These are phyloP conservation scores for Candida qinlingensis DNA, from an alignment of 805 yeast genomes.

Conservation along the genomic window DNA sequence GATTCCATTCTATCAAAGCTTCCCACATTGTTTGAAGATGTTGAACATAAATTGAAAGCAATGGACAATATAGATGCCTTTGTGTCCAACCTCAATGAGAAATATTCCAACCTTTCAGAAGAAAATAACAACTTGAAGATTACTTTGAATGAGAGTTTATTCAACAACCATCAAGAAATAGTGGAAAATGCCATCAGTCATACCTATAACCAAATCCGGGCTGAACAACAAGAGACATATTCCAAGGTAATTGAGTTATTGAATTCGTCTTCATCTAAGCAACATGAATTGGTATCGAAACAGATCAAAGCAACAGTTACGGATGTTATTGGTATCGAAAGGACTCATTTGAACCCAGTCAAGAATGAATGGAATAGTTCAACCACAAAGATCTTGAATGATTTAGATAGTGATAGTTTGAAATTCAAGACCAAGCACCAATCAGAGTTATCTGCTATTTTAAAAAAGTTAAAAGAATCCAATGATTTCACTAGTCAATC, in stretches of 20 bases:
- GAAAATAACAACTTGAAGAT: conserved; percentile 22
- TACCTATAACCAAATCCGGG: conserved; percentile 14
- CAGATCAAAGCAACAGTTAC: conserved; percentile 14
- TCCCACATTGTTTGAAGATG: conserved; percentile 18
- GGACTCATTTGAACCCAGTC: conserved; percentile 10
- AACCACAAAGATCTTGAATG: conserved; percentile 18
- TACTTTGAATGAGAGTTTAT: conserved; percentile 17
- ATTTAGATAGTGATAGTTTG: conserved; percentile 15
- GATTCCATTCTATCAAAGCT: conserved; percentile 18
- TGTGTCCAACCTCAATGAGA: conserved; percentile 12
- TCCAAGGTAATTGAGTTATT: conserved; percentile 18
- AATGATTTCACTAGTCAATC: conserved; percentile 12
- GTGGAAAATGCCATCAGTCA: conserved; percentile 12
- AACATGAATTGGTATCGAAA: conserved; percentile 12
- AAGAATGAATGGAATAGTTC: conserved; percentile 18
- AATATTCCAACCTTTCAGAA: conserved; percentile 19
- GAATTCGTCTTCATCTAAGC: conserved; percentile 15
- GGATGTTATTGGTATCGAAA: conserved; percentile 17
- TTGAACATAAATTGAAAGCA: conserved; percentile 13
- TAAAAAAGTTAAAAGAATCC: conserved; percentile 12
- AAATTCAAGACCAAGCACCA: conserved; percentile 9
- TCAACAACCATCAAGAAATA: conserved; percentile 20
- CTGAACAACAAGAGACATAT: conserved; percentile 17
- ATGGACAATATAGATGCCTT: conserved; percentile 8
- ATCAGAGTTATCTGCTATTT: conserved; percentile 6